phyloP scores from a whole-genome alignment of 106 monocot genomes.

The Dendrobium huoshanense region DNA sequence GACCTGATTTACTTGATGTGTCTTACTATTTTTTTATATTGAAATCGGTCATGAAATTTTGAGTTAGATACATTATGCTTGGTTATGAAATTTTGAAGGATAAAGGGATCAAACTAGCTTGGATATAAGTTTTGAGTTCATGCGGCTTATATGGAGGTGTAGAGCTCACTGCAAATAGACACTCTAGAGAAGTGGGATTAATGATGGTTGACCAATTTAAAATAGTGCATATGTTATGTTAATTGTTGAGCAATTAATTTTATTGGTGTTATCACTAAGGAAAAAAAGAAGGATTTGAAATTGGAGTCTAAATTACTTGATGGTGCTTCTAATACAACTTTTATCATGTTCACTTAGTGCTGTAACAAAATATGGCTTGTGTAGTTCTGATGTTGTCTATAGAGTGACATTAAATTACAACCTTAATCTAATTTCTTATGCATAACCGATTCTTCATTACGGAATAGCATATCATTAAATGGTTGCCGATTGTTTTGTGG shows the following conservation, averaged over 20 bases:
- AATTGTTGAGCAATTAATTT: neutral
- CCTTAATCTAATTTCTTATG: neutral
- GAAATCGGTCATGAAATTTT: neutral
- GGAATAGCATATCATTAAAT: neutral
- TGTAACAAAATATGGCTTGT: neutral
- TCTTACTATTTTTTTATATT: neutral
- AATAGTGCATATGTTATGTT: neutral
- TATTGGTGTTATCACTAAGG: neutral
- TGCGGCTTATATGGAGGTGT: neutral
- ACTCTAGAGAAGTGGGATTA: neutral
- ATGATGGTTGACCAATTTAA: neutral
- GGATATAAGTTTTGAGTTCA: neutral
- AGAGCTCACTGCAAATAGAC: neutral
- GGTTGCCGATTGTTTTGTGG: neutral
- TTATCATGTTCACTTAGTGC: neutral
- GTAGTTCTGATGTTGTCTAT: no score
- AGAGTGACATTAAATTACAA: neutral
- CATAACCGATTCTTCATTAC: neutral
- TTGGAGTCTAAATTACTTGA: neutral
- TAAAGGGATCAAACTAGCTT: neutral
- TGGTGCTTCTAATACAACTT: neutral
- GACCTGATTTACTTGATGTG: neutral
- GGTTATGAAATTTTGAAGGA: neutral
- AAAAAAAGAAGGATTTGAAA: constrained; percentile 1
- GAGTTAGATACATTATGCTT: neutral